Evolutionary conservation across 1,139 yeast genomes (phyloP).

Genomic region (Protomyces inouyei): DNA sequence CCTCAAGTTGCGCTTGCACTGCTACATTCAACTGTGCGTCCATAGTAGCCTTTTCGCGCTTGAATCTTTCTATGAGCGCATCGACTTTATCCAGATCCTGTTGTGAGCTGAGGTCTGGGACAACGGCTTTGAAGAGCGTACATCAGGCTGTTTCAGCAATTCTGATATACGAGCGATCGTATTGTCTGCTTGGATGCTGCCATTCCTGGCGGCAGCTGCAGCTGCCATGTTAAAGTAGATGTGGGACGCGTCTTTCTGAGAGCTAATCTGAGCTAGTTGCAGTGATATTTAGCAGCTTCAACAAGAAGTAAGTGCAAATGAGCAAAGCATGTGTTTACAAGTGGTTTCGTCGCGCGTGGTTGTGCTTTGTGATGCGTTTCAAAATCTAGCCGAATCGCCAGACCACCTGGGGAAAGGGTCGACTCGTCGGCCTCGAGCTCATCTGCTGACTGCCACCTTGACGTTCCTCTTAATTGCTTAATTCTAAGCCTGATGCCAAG

Average conservation of each 20-base stretch:
- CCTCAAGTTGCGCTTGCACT: slow-evolving; percentile 56
- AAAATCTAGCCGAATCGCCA: neutral
- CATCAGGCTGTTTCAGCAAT: slow-evolving; percentile 37
- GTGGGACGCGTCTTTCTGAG: too few relatives aligned
- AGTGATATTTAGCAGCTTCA: too few relatives aligned
- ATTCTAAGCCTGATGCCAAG: too few relatives aligned
- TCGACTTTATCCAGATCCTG: slow-evolving; percentile 55
- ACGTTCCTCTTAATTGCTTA: too few relatives aligned
- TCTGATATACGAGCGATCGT: slow-evolving; percentile 33
- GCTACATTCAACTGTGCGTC: slow-evolving; percentile 65
- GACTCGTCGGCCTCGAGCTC: too few relatives aligned
- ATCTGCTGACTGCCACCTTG: too few relatives aligned
- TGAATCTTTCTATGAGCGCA: slow-evolving; percentile 54
- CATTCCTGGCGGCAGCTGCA: neutral
- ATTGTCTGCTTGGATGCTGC: neutral
- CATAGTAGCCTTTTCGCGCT: slow-evolving; percentile 65
- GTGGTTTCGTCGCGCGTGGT: neutral
- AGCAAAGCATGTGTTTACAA: too few relatives aligned
- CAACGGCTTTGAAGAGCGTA: slow-evolving; percentile 22
- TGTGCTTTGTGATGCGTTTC: neutral
- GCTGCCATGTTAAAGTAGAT: neutral
- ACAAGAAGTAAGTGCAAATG: too few relatives aligned
- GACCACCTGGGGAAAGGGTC: too few relatives aligned
- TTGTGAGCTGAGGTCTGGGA: neutral
- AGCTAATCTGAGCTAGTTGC: too few relatives aligned